A percentile compares a stretch with the other conserved stretches of the same genome.
Evolutionary conservation across 345 rosid species (phyloP).

Genomic region (Camelina hispida): DNA sequence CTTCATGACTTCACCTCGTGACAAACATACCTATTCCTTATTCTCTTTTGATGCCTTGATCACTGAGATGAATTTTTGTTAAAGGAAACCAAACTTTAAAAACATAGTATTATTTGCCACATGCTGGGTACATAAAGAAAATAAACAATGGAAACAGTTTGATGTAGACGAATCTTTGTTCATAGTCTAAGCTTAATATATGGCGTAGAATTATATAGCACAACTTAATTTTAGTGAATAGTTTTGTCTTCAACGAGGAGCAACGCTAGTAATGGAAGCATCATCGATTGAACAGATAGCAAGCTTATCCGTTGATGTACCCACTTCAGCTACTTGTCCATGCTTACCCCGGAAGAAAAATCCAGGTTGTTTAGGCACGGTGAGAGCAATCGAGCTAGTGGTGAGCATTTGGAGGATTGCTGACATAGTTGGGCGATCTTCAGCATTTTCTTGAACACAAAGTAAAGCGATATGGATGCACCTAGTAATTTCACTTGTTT

Average conservation of each 20-base stretch:
- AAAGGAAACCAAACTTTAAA: too few species aligned
- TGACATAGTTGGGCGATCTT: slow-evolving; percentile 57
- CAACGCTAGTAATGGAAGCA: slow-evolving; percentile 43
- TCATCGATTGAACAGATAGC: slow-evolving; percentile 41
- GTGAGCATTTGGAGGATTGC: slow-evolving; percentile 40
- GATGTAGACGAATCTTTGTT: neutral
- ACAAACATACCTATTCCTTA: too few species aligned
- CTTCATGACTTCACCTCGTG: too few species aligned
- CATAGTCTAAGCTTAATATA: neutral
- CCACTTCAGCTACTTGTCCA: neutral
- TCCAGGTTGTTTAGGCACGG: slow-evolving; percentile 1
- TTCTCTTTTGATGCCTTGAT: too few species aligned
- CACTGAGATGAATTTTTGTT: too few species aligned
- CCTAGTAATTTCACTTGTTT: slow-evolving; percentile 39
- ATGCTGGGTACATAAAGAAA: neutral
- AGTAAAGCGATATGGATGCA: slow-evolving; percentile 47
- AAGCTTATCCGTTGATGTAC: too few species aligned
- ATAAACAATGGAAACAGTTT: neutral
- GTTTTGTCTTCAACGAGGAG: slow-evolving; percentile 43
- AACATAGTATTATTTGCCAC: too few species aligned
- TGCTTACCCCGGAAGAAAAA: slow-evolving; percentile 17
- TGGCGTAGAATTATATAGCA: too few species aligned
- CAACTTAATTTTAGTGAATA: neutral
- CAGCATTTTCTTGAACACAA: slow-evolving; percentile 60
- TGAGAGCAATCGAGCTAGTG: neutral